Percentiles rank a stretch among this genome's conserved stretches.
Conservation (phyloP, 1,284 basidiomycete genomes). For the Fomitiporia mediterranea region DNA sequence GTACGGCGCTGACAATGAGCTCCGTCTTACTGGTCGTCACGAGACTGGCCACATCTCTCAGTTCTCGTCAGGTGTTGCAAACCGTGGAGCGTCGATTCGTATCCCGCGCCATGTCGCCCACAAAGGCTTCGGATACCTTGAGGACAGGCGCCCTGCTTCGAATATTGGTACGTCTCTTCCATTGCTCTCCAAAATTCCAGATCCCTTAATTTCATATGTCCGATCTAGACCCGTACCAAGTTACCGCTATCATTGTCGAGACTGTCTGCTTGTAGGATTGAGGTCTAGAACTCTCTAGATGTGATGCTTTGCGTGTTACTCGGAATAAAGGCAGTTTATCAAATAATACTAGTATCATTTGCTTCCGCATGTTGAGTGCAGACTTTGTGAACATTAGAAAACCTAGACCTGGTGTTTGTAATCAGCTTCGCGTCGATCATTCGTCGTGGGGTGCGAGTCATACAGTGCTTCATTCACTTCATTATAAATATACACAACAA, state of each 20-base stretch:
- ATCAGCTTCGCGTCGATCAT: too few relatives aligned
- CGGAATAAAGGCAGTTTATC: neutral
- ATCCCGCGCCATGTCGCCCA: conserved; percentile 90
- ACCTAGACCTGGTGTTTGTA: too few relatives aligned
- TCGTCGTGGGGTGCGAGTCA: too few relatives aligned
- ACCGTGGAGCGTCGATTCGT: conserved; percentile 96
- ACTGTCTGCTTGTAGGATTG: conserved; percentile 49
- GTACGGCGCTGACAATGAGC: conserved; percentile 95
- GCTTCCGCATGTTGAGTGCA: too few relatives aligned
- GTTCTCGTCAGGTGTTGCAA: conserved; percentile 95
- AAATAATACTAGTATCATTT: neutral
- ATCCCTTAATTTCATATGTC: conserved; percentile 19
- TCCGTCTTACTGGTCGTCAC: conserved; percentile 89
- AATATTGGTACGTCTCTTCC: conserved; percentile 78
- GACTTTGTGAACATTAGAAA: too few relatives aligned
- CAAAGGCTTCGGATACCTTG: conserved; percentile 94
- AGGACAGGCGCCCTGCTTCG: conserved; percentile 94
- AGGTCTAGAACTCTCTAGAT: neutral
- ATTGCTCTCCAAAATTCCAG: conserved; percentile 4
- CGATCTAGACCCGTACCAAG: conserved; percentile 76
- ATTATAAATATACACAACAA: too few relatives aligned
- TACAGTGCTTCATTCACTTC: too few relatives aligned
- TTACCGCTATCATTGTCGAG: conserved; percentile 88
- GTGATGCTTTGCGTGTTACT: neutral
- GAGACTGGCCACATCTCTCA: conserved; percentile 95